Evolutionary conservation across 495 filamentous ascomycete genomes (phyloP).

Genomic region (Penicillium alfredii): DNA sequence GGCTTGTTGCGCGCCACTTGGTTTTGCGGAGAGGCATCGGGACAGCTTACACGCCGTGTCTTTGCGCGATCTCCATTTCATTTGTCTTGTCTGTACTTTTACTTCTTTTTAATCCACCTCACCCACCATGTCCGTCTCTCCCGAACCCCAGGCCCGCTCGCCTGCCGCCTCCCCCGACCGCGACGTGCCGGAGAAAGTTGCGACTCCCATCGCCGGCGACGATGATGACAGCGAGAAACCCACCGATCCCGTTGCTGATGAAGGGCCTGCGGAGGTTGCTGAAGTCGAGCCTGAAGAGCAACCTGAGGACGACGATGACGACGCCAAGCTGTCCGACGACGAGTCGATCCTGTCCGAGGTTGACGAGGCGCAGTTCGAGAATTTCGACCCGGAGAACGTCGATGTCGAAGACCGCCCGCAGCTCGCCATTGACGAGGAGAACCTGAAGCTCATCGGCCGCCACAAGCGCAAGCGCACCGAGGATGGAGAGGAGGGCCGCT

Average conservation of each 20-base stretch:
- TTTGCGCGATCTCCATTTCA: conserved; percentile 6
- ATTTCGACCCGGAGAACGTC: conserved; percentile 77
- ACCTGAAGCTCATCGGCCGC: conserved; percentile 64
- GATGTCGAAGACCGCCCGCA: conserved; percentile 69
- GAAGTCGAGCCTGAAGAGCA: conserved; percentile 11
- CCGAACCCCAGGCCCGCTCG: conserved; percentile 25
- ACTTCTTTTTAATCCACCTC: neutral
- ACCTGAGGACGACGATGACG: conserved; percentile 19
- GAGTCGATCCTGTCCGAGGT: conserved; percentile 90
- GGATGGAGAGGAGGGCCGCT: conserved; percentile 45
- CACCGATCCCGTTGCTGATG: conserved; percentile 12
- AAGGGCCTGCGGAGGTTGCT: conserved; percentile 3
- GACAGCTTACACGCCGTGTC: conserved; percentile 11
- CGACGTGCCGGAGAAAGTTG: conserved; percentile 20
- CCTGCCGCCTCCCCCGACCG: conserved; percentile 18
- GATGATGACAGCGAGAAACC: conserved; percentile 19
- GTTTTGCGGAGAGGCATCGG: conserved; percentile 9
- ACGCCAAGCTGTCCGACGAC: conserved; percentile 59
- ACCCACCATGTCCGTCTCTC: conserved; percentile 37
- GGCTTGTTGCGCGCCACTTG: neutral
- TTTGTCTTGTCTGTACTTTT: neutral
- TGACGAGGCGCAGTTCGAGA: conserved; percentile 88
- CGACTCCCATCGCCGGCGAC: conserved; percentile 21
- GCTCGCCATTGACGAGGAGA: conserved; percentile 82
- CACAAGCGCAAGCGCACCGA: conserved; percentile 79